A percentile compares a stretch with the other conserved stretches of the same genome.
Evolutionary conservation across 345 rosid genomes (phyloP).

Genomic region (Orychophragmus violaceus): DNA sequence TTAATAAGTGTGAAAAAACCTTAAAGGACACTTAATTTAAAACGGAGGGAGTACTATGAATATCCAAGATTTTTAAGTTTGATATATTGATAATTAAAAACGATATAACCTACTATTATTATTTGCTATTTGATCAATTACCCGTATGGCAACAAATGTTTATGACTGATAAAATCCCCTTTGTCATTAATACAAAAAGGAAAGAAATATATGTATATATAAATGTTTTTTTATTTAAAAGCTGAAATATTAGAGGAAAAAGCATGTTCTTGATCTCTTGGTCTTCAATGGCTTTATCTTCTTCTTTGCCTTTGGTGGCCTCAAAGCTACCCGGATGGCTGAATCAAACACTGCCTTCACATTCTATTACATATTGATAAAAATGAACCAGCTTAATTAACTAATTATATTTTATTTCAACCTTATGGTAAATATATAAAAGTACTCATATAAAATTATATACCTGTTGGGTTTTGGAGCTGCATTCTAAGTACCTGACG

Average conservation of each 20-base stretch:
- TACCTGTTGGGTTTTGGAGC: conserved; percentile 85
- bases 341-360: conserved; percentile 72
- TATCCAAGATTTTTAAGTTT: not conserved
- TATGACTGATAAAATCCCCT: not conserved
- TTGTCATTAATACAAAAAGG: not conserved
- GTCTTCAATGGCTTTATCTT: conserved; percentile 30
- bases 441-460: not conserved
- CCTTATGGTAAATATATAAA: not conserved
- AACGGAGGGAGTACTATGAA: no score
- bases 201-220: not conserved
- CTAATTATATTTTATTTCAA: not conserved
- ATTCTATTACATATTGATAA: conserved; percentile 34
- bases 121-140: not conserved
- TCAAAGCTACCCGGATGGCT: conserved; percentile 57
- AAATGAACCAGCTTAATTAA: not conserved
- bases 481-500: conserved; percentile 64
- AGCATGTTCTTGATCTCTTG: conserved; percentile 37
- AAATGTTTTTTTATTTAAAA: not conserved
- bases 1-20: no score
- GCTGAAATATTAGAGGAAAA: conserved; percentile 36
- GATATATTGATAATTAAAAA: not conserved
- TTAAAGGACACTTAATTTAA: no score
- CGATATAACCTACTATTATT: not conserved
- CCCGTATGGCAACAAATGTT: not conserved
- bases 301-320: conserved; percentile 65